Percentiles rank a stretch among this genome's conserved stretches.
phyloP scores from a whole-genome alignment of 192 early-diverging fungal genomes.

The Coemansia sp. region DNA sequence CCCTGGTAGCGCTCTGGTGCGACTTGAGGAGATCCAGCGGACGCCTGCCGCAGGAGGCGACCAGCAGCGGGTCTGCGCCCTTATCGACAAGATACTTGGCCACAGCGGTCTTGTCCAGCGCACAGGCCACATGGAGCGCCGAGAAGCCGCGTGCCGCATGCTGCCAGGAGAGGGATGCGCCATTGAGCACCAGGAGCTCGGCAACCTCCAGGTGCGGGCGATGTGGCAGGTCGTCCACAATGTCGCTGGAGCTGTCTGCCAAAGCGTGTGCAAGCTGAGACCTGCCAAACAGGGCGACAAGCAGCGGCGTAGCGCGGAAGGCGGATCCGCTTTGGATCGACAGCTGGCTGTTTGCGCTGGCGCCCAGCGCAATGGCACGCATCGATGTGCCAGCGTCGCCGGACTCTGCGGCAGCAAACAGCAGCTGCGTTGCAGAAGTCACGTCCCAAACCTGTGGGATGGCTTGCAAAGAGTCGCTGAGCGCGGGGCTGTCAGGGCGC shows the following conservation, averaged over 20 bases:
- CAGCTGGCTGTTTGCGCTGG: constrained; percentile 57
- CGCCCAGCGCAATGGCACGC: constrained; percentile 70
- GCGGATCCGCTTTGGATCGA: not conserved
- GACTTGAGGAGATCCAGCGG: constrained; percentile 15
- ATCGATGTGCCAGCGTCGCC: constrained; percentile 58
- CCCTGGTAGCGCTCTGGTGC: not conserved
- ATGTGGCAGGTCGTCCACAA: not conserved
- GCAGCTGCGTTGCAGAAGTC: constrained; percentile 19
- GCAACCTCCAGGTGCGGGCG: constrained; percentile 33
- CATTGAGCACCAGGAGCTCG: constrained; percentile 49
- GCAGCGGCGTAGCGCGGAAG: constrained; percentile 14
- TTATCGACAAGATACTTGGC: constrained; percentile 37
- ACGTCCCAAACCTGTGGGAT: constrained; percentile 5
- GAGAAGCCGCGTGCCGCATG: constrained; percentile 15
- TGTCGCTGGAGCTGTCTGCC: not conserved
- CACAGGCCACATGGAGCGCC: constrained; percentile 36
- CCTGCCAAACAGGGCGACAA: constrained; percentile 34
- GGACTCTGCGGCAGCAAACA: constrained; percentile 37
- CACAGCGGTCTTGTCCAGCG: not conserved
- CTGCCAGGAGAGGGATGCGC: constrained; percentile 21
- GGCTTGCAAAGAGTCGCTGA: not conserved
- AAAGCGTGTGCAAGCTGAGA: not conserved
- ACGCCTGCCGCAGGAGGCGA: constrained; percentile 6
- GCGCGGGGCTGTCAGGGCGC: constrained; percentile 20
- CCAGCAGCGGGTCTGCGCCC: constrained; percentile 35